Conservation (phyloP, 2,329 filamentous ascomycete genomes). For the Cephalotrichum gorgonifer region DNA sequence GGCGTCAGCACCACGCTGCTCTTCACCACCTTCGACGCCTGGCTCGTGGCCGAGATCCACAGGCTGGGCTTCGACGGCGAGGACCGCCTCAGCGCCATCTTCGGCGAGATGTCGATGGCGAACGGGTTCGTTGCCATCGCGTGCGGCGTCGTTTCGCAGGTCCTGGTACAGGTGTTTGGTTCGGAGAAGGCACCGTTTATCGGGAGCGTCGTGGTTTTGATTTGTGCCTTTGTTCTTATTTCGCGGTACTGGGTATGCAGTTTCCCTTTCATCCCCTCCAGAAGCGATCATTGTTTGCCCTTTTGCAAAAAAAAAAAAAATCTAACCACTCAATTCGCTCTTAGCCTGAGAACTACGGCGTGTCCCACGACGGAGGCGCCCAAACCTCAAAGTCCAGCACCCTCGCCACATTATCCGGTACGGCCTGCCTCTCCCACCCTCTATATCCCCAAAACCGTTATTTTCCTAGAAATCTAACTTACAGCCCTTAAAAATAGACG, state of each 20-base stretch:
- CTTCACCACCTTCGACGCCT: constrained; percentile 49
- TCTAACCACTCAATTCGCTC: not conserved
- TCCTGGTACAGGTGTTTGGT: not conserved
- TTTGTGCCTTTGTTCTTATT: not conserved
- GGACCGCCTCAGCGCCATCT: not conserved
- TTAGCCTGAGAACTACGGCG: constrained; percentile 16
- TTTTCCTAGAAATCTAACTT: not conserved
- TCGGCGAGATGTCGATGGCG: not conserved
- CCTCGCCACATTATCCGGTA: not conserved
- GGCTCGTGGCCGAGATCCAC: constrained; percentile 49
- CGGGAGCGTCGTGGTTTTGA: not conserved
- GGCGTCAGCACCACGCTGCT: constrained; percentile 46
- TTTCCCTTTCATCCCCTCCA: too few relatives aligned
- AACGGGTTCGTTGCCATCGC: not conserved
- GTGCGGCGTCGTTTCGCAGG: not conserved
- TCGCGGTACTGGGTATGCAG: not conserved
- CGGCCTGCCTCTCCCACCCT: not conserved
- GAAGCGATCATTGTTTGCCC: not conserved
- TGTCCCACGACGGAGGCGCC: not conserved
- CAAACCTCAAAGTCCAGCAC: not conserved
- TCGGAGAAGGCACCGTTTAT: not conserved
- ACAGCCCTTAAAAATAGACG: not conserved
- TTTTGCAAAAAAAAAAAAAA: not conserved
- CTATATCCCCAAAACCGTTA: not conserved
- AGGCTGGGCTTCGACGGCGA: constrained; percentile 23